Percentiles rank a stretch among this genome's conserved stretches.
Conservation (phyloP, 2,329 filamentous ascomycete species). For the Calonectria ilicicola region DNA sequence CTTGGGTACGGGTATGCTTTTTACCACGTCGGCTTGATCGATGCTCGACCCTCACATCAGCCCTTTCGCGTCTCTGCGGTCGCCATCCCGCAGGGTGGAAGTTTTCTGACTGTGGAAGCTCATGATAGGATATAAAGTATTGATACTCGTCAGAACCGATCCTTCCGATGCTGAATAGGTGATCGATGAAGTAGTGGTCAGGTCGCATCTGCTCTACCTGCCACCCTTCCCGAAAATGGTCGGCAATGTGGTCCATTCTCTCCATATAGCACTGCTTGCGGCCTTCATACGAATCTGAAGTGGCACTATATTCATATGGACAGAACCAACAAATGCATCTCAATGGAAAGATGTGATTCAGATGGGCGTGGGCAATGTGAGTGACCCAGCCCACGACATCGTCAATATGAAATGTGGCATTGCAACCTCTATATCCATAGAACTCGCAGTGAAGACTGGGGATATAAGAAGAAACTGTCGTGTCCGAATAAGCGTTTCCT, state of each 20-base stretch:
- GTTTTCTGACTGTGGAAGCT: constrained; percentile 31
- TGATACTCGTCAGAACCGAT: constrained; percentile 44
- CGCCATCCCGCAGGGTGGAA: constrained; percentile 33
- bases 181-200: constrained; percentile 56
- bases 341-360: constrained; percentile 48
- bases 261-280: constrained; percentile 44
- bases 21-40: not conserved
- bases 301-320: constrained; percentile 48
- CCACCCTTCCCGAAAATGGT: constrained; percentile 53
- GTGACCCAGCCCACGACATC: constrained; percentile 58
- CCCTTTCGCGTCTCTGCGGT: not conserved
- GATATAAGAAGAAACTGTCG: constrained; percentile 39
- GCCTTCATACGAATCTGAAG: not conserved
- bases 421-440: constrained; percentile 50
- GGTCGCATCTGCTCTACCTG: constrained; percentile 45
- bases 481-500: constrained; percentile 27
- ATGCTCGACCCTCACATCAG: not conserved
- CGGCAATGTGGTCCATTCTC: constrained; percentile 63
- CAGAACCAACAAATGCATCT: constrained; percentile 65
- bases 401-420: constrained; percentile 49
- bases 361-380: constrained; percentile 57
- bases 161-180: constrained; percentile 46
- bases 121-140: constrained; percentile 31
- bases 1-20: not conserved
- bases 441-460: constrained; percentile 57